Base-by-base conservation (phyloP, 2,329 filamentous ascomycete genomes). In the Trichophyton verrucosum region DNA sequence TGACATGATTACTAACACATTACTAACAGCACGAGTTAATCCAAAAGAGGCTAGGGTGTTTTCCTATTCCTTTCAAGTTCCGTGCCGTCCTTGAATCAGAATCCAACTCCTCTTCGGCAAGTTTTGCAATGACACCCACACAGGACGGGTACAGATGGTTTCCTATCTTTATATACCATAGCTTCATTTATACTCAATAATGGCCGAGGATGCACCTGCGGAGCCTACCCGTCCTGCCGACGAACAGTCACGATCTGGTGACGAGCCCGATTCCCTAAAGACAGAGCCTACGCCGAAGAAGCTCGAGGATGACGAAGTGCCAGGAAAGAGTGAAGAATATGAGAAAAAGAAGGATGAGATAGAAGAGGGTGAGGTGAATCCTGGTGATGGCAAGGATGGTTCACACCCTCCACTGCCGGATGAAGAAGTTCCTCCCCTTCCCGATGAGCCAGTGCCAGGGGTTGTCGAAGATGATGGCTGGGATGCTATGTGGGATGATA, bases 401-500 rank as follows among this genome's bases (percentile, higher is more conserved):
- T 64, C 68, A 38, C 70, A 68, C 60, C 74, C 76, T 58, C 74
- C 75, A 40, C 68, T 77, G 62, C 75, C 76, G 38, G 70, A 73
- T 57, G 74, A 72, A 62, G 70, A 76, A 62, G 68, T 71, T 62
- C 78, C 78, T 49, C 76, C 76, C 49, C 72, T 82, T 57, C 82
- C 82, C 58, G 72, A 78, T 60, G 81, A 83, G 72, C 75, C 78
- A 42, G 76, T 77, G 30, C 77, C 78, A 47, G 70, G 72, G 30
- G 69, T 68, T 64, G 64, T 65, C 47, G 72, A 79, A 59, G 80
- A 86, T 61, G 82, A 86, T 71, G 91, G 91, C 62, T 96, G 91
- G 91, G 85, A 88, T 62, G 85, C 84, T 40, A 79, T 88, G 62
- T 95, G 88, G 88, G 89, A 95, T 67, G 75, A 81, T 24, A 79